Percentiles rank a stretch among this genome's conserved stretches.
Evolutionary conservation across 768 basidiomycete species (phyloP).

Genomic region (Mycena galopus): DNA sequence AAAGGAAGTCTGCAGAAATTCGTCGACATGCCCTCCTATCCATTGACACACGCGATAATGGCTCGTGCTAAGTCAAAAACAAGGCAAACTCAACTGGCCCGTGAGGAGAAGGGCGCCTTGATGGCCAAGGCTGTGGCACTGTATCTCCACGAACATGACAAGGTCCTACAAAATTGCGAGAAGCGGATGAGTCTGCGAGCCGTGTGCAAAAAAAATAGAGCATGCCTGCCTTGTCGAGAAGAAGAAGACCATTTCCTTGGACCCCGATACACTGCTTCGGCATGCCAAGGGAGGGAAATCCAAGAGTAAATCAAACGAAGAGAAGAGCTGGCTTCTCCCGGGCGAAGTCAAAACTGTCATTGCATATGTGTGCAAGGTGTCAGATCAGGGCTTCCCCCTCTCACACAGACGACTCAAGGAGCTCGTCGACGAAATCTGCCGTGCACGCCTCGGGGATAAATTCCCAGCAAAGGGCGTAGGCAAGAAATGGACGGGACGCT

Average conservation of each 20-base stretch:
- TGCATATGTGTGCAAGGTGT: constrained; percentile 43
- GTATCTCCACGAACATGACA: constrained; percentile 20
- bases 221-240: constrained; percentile 27
- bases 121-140: constrained; percentile 12
- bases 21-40: not conserved
- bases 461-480: constrained; percentile 51
- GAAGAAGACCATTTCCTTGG: constrained; percentile 33
- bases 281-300: constrained; percentile 39
- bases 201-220: constrained; percentile 1
- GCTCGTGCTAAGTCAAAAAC: constrained; percentile 32
- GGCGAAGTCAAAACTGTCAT: constrained; percentile 49
- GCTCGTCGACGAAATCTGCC: constrained; percentile 47
- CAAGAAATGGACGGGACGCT: constrained; percentile 51
- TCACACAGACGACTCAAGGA: constrained; percentile 48
- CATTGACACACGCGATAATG: not conserved
- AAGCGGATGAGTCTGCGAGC: not conserved
- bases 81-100: constrained; percentile 27
- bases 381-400: constrained; percentile 16
- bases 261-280: constrained; percentile 35
- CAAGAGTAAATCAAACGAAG: constrained; percentile 40
- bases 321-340: constrained; percentile 45
- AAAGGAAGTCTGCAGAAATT: not conserved
- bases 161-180: not conserved
- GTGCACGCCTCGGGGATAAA: constrained; percentile 42
- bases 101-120: constrained; percentile 6